These are phyloP conservation scores for Schizosaccharomyces lindneri DNA, from an alignment of 805 yeast genomes.

Conservation along the genomic window DNA sequence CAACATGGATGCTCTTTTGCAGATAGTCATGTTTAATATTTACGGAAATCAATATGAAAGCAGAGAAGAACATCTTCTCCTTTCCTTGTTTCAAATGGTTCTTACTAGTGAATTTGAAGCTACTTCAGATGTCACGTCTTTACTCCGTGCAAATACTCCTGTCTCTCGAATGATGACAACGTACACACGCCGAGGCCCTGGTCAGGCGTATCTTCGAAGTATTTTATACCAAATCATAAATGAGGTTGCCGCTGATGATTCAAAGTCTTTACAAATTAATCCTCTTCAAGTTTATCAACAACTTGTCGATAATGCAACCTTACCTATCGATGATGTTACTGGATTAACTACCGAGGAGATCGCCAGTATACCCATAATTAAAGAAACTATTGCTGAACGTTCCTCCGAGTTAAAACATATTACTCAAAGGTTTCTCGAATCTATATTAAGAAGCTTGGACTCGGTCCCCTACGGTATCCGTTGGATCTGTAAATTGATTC, in stretches of 20 bases:
- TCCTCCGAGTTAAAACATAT: conserved; percentile 8
- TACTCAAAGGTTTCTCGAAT: conserved; percentile 19
- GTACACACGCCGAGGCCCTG: conserved; percentile 18
- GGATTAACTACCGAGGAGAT: conserved; percentile 10
- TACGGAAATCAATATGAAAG: conserved; percentile 20
- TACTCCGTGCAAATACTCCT: conserved; percentile 18
- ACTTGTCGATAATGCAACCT: conserved; percentile 8
- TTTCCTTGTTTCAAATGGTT: conserved; percentile 17
- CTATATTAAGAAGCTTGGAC: conserved; percentile 29
- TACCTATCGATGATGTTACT: conserved; percentile 3
- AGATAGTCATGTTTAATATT: conserved; percentile 18
- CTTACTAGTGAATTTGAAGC: conserved; percentile 16
- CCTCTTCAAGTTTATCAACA: conserved; percentile 15
- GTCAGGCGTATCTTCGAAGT: conserved; percentile 16
- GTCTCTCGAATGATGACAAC: conserved; percentile 19
- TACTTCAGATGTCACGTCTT: conserved; percentile 14
- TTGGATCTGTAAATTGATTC: conserved; percentile 43
- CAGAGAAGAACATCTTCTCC: conserved; percentile 17
- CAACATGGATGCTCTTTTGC: conserved; percentile 17
- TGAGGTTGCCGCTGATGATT: conserved; percentile 10
- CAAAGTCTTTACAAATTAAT: conserved; percentile 13
- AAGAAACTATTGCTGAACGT: conserved; percentile 12
- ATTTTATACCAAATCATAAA: conserved; percentile 12
- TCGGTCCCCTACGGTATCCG: conserved; percentile 47
- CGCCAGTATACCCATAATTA: conserved; percentile 12